These are phyloP conservation scores for Fusarium pseudocircinatum DNA, from an alignment of 2,329 filamentous ascomycete species.

Conservation along the genomic window DNA sequence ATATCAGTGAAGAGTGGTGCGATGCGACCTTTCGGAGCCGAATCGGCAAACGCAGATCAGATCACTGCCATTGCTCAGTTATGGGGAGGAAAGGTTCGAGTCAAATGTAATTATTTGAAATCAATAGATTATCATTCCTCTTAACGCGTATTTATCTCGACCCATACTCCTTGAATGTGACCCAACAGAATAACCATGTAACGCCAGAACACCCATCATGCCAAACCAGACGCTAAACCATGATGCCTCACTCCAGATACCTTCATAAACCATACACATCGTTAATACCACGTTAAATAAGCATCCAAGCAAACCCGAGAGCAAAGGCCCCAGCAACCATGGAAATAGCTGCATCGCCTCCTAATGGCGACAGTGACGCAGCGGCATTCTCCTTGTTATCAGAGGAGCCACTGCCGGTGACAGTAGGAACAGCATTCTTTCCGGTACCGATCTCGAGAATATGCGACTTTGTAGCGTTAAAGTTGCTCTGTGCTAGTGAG, in stretches of 20 bases:
- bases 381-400: constrained; percentile 10
- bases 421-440: constrained; percentile 61
- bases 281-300: constrained; percentile 7
- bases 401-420: constrained; percentile 54
- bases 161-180: neutral
- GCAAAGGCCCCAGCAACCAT: constrained; percentile 18
- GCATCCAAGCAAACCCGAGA: constrained; percentile 29
- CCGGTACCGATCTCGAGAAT: constrained; percentile 66
- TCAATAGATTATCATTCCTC: neutral
- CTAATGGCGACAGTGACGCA: constrained; percentile 7
- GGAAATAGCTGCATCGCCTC: neutral
- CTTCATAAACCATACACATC: neutral
- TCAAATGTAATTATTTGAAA: neutral
- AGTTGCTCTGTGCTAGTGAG: constrained; percentile 73
- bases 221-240: neutral
- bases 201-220: neutral
- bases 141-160: neutral
- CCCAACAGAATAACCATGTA: neutral
- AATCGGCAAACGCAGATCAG: constrained; percentile 25
- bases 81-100: neutral
- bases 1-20: neutral
- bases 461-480: constrained; percentile 60
- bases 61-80: neutral
- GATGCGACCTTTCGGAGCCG: constrained; percentile 27
- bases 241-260: neutral